phyloP scores from a whole-genome alignment of 208 protist species.

The Angomonas desouzai region DNA sequence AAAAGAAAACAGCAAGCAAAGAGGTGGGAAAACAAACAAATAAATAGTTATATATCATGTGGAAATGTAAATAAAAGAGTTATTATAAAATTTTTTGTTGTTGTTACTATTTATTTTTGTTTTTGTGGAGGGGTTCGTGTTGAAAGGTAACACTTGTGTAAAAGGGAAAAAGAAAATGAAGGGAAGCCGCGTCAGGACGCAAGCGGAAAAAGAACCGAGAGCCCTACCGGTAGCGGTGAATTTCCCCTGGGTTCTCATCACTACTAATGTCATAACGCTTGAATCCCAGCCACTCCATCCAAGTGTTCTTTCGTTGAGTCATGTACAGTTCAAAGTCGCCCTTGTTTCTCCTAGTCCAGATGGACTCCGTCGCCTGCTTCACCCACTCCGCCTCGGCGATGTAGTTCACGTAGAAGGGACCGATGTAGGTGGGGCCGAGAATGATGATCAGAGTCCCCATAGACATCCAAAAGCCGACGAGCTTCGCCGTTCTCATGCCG shows the following conservation, averaged over 20 bases:
- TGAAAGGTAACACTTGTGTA: neutral
- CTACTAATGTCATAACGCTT: constrained; percentile 87
- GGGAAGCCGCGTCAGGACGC: neutral
- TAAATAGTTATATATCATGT: too few species aligned
- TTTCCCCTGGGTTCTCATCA: constrained; percentile 68
- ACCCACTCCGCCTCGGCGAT: constrained; percentile 73
- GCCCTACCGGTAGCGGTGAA: constrained; percentile 53
- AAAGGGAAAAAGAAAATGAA: constrained; percentile 4
- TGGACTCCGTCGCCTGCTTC: constrained; percentile 59
- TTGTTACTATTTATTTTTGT: too few species aligned
- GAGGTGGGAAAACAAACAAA: too few species aligned
- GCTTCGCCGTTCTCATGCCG: constrained; percentile 52
- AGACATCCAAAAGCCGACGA: constrained; percentile 50
- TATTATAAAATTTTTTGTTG: too few species aligned
- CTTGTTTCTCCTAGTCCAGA: constrained; percentile 82
- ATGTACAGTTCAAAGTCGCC: constrained; percentile 83
- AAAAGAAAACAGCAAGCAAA: too few species aligned
- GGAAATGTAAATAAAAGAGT: too few species aligned
- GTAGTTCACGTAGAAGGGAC: constrained; percentile 73
- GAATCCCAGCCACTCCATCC: constrained; percentile 75
- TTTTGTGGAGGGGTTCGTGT: too few species aligned
- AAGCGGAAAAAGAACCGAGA: constrained; percentile 1
- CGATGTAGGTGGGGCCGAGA: constrained; percentile 49
- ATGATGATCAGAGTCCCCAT: constrained; percentile 41
- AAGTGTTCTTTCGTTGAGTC: constrained; percentile 86